Percentiles rank a stretch among this genome's conserved stretches.
Evolutionary conservation across 306 rosid genomes (phyloP).

Genomic region (Canavalia gladiata): DNA sequence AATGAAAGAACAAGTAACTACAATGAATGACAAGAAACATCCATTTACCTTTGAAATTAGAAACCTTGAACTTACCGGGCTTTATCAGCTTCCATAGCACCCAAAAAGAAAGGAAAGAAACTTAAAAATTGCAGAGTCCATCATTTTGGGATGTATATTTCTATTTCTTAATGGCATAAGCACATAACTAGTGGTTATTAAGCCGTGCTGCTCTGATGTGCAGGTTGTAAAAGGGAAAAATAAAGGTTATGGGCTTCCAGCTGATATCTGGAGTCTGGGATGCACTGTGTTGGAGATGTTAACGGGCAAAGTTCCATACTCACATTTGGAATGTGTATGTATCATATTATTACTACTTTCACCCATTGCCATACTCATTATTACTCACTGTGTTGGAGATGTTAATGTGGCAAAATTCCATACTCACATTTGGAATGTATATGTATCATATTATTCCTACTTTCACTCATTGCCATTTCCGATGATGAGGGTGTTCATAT

Average conservation of each 20-base stretch:
- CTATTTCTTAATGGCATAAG: slow-evolving; percentile 8
- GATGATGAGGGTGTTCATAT: slow-evolving; percentile 17
- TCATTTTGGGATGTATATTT: slow-evolving; percentile 9
- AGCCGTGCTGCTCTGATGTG: slow-evolving; percentile 47
- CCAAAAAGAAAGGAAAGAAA: not conserved
- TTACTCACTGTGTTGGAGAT: slow-evolving; percentile 83
- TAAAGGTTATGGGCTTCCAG: slow-evolving; percentile 89
- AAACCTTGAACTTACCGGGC: slow-evolving; percentile 33
- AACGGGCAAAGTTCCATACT: slow-evolving; percentile 76
- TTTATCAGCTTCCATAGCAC: slow-evolving; percentile 2
- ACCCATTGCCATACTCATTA: not conserved
- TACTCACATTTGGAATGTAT: slow-evolving; percentile 74
- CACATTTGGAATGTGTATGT: slow-evolving; percentile 74
- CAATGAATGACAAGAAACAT: not conserved
- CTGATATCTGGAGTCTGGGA: slow-evolving; percentile 99
- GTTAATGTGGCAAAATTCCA: slow-evolving; percentile 76
- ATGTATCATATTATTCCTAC: slow-evolving; percentile 47
- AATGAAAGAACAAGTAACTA: not conserved
- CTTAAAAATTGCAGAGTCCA: not conserved
- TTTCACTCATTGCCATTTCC: slow-evolving; percentile 17
- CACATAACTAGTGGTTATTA: slow-evolving; percentile 17
- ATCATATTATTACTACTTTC: slow-evolving; percentile 18
- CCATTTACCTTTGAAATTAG: not conserved
- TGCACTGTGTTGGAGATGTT: slow-evolving; percentile 98
- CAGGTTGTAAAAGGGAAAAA: slow-evolving; percentile 88